Evolutionary conservation across 2,329 filamentous ascomycete species (phyloP).

Genomic region (Penicillium sclerotigenum): DNA sequence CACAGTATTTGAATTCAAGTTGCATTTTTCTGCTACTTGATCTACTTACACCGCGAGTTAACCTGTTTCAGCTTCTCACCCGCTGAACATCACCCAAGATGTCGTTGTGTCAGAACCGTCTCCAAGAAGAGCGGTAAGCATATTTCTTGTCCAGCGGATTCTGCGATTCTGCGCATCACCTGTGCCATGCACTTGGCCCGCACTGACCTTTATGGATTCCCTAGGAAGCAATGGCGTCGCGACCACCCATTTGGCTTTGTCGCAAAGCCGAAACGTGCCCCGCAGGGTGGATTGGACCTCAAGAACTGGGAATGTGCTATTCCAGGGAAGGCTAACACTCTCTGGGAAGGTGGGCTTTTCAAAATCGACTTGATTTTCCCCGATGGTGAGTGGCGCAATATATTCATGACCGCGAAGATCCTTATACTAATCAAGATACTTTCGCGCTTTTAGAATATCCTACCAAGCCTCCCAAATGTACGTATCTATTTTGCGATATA

Average conservation of each 20-base stretch:
- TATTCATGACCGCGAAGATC: conserved; percentile 10
- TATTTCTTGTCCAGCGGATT: background rate
- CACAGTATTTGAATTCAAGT: background rate
- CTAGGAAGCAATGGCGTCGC: conserved; percentile 90
- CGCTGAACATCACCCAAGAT: conserved; percentile 48
- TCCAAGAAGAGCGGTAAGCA: conserved; percentile 76
- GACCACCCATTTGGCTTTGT: conserved; percentile 98
- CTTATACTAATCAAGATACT: conserved; percentile 11
- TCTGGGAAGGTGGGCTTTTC: conserved; percentile 97
- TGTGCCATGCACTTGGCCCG: background rate
- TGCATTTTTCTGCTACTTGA: background rate
- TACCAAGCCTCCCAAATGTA: conserved; percentile 98
- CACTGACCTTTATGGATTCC: conserved; percentile 14
- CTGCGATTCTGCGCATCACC: background rate
- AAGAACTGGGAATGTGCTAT: conserved; percentile 97
- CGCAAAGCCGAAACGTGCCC: conserved; percentile 77
- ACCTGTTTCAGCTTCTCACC: background rate
- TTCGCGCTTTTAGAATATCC: conserved; percentile 71
- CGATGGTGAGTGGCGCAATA: conserved; percentile 63
- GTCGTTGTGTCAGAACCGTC: conserved; percentile 83
- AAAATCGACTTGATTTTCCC: conserved; percentile 92
- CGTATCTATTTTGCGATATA: conserved; percentile 34
- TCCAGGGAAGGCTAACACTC: conserved; percentile 91
- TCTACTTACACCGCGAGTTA: background rate
- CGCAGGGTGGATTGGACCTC: conserved; percentile 79